Conservation (phyloP, 169 alveolate genomes). For the Cystoisospora suis region DNA sequence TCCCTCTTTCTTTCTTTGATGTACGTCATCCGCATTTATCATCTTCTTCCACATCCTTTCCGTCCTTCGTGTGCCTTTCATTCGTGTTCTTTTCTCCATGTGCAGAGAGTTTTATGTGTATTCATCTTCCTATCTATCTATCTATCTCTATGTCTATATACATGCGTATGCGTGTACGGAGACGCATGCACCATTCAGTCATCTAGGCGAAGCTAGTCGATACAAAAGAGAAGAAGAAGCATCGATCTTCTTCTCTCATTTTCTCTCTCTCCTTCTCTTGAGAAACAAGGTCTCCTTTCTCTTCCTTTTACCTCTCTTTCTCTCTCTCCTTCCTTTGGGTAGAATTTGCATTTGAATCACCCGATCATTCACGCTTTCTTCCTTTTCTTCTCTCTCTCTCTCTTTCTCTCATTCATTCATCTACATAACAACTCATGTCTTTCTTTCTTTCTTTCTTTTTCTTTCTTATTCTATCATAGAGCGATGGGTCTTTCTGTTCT, state of each 20-base stretch:
- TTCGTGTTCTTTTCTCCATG: too few species aligned
- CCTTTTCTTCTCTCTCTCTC: not conserved
- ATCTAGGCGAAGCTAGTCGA: not conserved
- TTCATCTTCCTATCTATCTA: not conserved
- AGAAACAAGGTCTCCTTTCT: not conserved
- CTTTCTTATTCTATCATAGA: not conserved
- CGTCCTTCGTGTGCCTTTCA: not conserved
- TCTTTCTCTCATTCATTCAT: not conserved
- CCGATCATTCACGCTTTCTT: not conserved
- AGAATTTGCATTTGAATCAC: not conserved
- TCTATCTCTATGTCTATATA: not conserved
- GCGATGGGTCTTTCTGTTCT: not conserved
- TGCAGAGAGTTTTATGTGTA: not conserved
- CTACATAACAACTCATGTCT: not conserved
- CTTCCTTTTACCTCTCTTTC: not conserved
- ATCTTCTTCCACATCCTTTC: not conserved
- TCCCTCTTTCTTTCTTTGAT: not conserved
- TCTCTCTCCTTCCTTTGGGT: not conserved
- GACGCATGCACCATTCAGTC: not conserved
- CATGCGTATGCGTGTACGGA: not conserved
- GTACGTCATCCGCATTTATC: not conserved
- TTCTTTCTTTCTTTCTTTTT: not conserved
- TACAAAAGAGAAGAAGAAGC: not conserved
- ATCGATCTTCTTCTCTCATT: not conserved
- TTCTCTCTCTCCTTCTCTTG: not conserved